A percentile compares a stretch with the other conserved stretches of the same genome.
These are phyloP conservation scores for Colletotrichum somersetense DNA, from an alignment of 2,329 filamentous ascomycete genomes.

Conservation along the genomic window DNA sequence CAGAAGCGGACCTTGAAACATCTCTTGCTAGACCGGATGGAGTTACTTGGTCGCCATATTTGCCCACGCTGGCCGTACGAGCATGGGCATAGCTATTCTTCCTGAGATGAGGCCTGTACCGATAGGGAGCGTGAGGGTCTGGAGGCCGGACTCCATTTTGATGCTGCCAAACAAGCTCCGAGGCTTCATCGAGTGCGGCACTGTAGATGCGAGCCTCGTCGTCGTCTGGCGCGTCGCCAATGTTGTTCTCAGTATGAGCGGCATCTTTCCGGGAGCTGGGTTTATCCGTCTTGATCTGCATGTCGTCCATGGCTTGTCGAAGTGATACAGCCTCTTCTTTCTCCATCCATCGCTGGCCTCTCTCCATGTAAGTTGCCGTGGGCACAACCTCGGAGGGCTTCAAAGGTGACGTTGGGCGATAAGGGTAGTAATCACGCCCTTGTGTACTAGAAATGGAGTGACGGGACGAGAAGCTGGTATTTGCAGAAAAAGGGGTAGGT, in stretches of 20 bases:
- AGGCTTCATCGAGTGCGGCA: constrained; percentile 81
- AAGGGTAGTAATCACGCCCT: constrained; percentile 66
- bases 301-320: constrained; percentile 78
- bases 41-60: constrained; percentile 60
- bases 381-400: constrained; percentile 73
- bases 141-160: constrained; percentile 66
- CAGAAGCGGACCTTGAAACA: constrained; percentile 62
- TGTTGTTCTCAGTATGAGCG: constrained; percentile 43
- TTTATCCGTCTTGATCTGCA: constrained; percentile 66
- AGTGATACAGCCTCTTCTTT: constrained; percentile 81
- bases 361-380: constrained; percentile 78
- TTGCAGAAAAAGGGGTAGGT: constrained; percentile 12
- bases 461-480: constrained; percentile 62
- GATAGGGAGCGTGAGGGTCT: constrained; percentile 74
- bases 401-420: constrained; percentile 57
- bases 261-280: neutral
- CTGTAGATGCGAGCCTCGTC: constrained; percentile 75
- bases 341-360: constrained; percentile 82
- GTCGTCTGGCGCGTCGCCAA: constrained; percentile 57
- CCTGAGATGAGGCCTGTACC: constrained; percentile 76
- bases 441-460: constrained; percentile 60
- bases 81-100: constrained; percentile 80
- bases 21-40: constrained; percentile 62
- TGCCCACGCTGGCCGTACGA: constrained; percentile 70
- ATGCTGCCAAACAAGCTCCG: constrained; percentile 83